Conservation (phyloP, 805 yeast species). For the Brettanomyces bruxellensis region DNA sequence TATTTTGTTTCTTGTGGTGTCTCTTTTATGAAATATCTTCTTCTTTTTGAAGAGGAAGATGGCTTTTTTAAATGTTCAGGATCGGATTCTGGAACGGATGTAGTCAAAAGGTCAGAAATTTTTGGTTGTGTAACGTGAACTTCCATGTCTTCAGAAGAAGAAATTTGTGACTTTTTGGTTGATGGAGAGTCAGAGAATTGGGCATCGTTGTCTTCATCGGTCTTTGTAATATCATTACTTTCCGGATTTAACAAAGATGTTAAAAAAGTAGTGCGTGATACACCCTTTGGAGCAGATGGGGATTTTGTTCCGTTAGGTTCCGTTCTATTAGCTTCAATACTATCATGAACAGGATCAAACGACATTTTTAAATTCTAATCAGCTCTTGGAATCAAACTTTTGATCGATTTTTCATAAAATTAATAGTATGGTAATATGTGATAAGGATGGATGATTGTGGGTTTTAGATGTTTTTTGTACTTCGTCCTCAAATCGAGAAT, state of each 20-base stretch:
- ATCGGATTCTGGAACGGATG: not conserved
- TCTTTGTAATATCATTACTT: not conserved
- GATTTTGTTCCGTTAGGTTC: not conserved
- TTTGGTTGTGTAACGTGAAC: not conserved
- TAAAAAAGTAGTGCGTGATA: not conserved
- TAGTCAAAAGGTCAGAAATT: not conserved
- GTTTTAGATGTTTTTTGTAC: no score
- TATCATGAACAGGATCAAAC: conserved; percentile 22
- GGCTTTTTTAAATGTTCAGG: not conserved
- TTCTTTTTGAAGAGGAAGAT: conserved; percentile 4
- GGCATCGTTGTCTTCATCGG: not conserved
- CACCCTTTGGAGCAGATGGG: not conserved
- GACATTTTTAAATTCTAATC: conserved; percentile 11
- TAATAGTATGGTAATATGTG: no score
- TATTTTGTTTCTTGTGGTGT: conserved; percentile 5
- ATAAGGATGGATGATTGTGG: no score
- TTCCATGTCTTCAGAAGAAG: not conserved
- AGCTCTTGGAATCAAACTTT: no score
- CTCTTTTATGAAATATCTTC: conserved; percentile 5
- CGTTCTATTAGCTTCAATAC: conserved; percentile 6
- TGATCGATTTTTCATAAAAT: no score
- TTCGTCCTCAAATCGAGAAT: no score
- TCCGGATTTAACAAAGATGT: not conserved
- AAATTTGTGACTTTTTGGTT: not conserved
- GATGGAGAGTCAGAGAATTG: not conserved